These are phyloP conservation scores for Exophiala lecanii-corni DNA, from an alignment of 2,329 filamentous ascomycete genomes.

Conservation along the genomic window DNA sequence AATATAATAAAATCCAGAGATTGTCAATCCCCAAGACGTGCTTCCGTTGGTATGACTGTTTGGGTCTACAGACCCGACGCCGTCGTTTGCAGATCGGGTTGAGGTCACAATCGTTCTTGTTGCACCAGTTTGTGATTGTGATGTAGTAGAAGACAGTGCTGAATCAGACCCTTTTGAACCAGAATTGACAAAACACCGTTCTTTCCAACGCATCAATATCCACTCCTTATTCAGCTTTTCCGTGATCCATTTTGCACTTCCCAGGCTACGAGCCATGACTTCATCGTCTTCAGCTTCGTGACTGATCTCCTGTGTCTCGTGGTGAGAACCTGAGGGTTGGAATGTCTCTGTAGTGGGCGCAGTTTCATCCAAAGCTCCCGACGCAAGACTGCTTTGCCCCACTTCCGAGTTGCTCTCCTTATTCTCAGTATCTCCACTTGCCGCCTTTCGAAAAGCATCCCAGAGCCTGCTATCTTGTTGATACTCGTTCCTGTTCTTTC, in stretches of 20 bases:
- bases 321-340: conserved; percentile 25
- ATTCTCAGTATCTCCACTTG: conserved; percentile 13
- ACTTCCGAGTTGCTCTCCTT: conserved; percentile 23
- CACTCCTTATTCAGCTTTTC: conserved; percentile 35
- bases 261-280: conserved; percentile 21
- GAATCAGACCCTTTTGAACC: background rate
- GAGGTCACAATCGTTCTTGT: conserved; percentile 15
- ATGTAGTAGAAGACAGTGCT: background rate
- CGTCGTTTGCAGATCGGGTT: conserved; percentile 2
- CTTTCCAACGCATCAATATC: conserved; percentile 51
- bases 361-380: background rate
- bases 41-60: conserved; percentile 1
- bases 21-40: conserved; percentile 43
- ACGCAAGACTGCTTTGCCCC: background rate
- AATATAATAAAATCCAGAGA: conserved; percentile 49
- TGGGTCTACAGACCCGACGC: background rate
- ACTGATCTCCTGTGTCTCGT: conserved; percentile 29
- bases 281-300: conserved; percentile 16
- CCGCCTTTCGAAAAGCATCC: conserved; percentile 20
- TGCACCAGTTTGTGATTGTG: conserved; percentile 5
- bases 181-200: conserved; percentile 43
- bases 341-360: background rate
- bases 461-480: conserved; percentile 18
- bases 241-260: conserved; percentile 23
- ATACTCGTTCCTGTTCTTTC: conserved; percentile 16